Evolutionary conservation across 345 rosid species (phyloP).

Genomic region (Ceriops tagal): DNA sequence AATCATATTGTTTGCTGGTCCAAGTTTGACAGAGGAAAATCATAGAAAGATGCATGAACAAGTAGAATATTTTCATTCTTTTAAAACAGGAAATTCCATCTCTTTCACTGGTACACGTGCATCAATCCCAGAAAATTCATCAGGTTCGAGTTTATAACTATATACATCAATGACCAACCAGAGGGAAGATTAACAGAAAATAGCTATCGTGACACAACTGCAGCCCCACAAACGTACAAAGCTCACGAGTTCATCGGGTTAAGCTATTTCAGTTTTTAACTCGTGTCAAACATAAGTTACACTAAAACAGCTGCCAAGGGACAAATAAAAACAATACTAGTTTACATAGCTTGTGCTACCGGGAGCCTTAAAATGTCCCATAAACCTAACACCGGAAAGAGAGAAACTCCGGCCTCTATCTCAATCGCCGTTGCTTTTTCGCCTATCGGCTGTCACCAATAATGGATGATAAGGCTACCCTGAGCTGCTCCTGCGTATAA

Average conservation of each 20-base stretch:
- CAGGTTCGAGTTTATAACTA: conserved; percentile 19
- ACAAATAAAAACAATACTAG: conserved; percentile 25
- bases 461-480: conserved; percentile 51
- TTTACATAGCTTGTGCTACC: conserved; percentile 34
- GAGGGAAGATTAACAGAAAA: conserved; percentile 12
- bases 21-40: too few species aligned
- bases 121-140: conserved; percentile 14
- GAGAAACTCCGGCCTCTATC: conserved; percentile 13
- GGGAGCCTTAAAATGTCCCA: conserved; percentile 44
- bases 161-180: conserved; percentile 26
- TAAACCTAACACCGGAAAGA: conserved; percentile 13
- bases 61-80: too few species aligned
- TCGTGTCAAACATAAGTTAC: conserved; percentile 14
- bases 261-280: conserved; percentile 8
- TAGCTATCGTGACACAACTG: conserved; percentile 20
- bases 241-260: conserved; percentile 5
- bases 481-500: conserved; percentile 82
- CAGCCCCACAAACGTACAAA: conserved; percentile 14
- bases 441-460: conserved; percentile 42
- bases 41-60: too few species aligned
- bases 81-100: background rate
- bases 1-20: too few species aligned
- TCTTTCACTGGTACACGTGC: background rate
- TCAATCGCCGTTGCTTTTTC: conserved; percentile 4
- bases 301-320: conserved; percentile 20